Evolutionary conservation across 1,139 yeast species (phyloP).

Genomic region (Candida sanyaensis): DNA sequence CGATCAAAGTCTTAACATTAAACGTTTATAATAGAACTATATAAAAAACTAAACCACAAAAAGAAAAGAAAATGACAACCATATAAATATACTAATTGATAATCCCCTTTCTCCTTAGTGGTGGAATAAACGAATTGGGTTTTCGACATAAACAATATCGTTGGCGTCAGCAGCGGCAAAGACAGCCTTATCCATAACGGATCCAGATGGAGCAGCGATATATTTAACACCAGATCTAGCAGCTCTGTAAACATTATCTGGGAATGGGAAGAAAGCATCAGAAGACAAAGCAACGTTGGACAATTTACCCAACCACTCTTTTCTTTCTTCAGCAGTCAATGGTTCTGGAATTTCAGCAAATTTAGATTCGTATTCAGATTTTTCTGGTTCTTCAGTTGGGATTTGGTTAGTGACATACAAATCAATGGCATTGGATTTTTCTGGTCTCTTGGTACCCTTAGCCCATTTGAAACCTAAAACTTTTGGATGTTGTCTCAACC

Average conservation of each 20-base stretch:
- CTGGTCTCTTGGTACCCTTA: conserved; percentile 97
- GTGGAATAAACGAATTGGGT: conserved; percentile 97
- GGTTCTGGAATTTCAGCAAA: conserved; percentile 84
- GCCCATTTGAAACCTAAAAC: conserved; percentile 96
- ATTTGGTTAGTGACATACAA: conserved; percentile 88
- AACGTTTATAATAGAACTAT: not conserved
- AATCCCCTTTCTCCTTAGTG: conserved; percentile 51
- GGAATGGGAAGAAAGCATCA: conserved; percentile 99
- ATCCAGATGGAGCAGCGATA: conserved; percentile 96
- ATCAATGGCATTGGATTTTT: conserved; percentile 96
- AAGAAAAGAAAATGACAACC: not conserved
- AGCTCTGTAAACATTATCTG: conserved; percentile 97
- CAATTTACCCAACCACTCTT: conserved; percentile 81
- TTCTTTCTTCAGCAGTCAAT: conserved; percentile 78
- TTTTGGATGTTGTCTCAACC: conserved; percentile 97
- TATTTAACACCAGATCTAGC: conserved; percentile 94
- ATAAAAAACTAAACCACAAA: not conserved
- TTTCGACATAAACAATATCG: conserved; percentile 87
- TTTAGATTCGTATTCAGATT: conserved; percentile 86
- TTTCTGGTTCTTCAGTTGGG: conserved; percentile 91
- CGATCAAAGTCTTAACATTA: not conserved
- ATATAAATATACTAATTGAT: conserved; percentile 1
- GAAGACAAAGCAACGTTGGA: conserved; percentile 88
- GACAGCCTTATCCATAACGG: conserved; percentile 97
- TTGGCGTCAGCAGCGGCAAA: conserved; percentile 92